Evolutionary conservation across 768 basidiomycete species (phyloP).

Genomic region (Steccherinum ochraceum): DNA sequence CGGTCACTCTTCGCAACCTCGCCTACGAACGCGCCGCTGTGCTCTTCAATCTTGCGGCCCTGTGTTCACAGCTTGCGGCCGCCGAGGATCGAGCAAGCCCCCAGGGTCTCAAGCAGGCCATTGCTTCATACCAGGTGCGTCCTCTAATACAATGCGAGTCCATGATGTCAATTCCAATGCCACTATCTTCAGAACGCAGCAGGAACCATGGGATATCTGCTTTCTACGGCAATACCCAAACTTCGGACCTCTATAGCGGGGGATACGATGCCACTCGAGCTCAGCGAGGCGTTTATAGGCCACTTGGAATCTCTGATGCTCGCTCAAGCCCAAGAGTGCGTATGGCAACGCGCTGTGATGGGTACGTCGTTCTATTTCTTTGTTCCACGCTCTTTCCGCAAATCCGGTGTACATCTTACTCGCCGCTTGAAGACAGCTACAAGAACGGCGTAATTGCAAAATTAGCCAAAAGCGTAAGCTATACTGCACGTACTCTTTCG

Average conservation of each 20-base stretch:
- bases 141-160: background rate
- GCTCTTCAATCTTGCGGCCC: slow-evolving; percentile 80
- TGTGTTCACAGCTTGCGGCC: slow-evolving; percentile 78
- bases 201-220: slow-evolving; percentile 61
- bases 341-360: slow-evolving; percentile 87
- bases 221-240: slow-evolving; percentile 45
- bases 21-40: slow-evolving; percentile 74
- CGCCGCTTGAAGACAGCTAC: slow-evolving; percentile 64
- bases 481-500: too few relatives aligned
- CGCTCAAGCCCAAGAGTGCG: slow-evolving; percentile 95
- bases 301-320: slow-evolving; percentile 74
- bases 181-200: slow-evolving; percentile 64
- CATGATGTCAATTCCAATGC: too few relatives aligned
- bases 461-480: slow-evolving; percentile 64
- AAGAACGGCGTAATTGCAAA: slow-evolving; percentile 83
- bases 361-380: slow-evolving; percentile 36
- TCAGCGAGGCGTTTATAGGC: slow-evolving; percentile 53
- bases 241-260: slow-evolving; percentile 37
- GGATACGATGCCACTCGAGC: slow-evolving; percentile 58
- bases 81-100: slow-evolving; percentile 60
- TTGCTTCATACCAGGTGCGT: slow-evolving; percentile 61
- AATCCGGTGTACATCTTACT: slow-evolving; percentile 4
- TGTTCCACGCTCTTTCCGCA: background rate
- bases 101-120: slow-evolving; percentile 84
- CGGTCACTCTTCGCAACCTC: slow-evolving; percentile 66